Conservation (phyloP, 2,329 filamentous ascomycete genomes). For the Zasmidium angulare region DNA sequence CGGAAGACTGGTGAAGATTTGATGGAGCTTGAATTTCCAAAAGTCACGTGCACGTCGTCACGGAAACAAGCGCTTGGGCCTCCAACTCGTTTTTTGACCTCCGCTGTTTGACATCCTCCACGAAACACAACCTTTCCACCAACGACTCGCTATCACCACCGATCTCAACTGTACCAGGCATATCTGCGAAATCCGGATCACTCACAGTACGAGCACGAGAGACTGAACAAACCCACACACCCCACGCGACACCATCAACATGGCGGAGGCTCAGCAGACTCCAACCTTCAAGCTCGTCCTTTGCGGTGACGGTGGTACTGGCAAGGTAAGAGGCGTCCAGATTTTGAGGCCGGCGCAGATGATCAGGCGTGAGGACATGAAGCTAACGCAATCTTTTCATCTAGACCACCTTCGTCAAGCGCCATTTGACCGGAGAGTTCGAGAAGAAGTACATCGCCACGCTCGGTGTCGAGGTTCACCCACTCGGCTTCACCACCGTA, state of each 20-base stretch:
- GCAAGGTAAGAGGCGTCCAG: slow-evolving; percentile 71
- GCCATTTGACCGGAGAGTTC: slow-evolving; percentile 98
- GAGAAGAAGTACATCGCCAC: slow-evolving; percentile 99
- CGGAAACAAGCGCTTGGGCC: too few relatives aligned
- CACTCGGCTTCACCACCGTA: slow-evolving; percentile 96
- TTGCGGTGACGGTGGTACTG: slow-evolving; percentile 98
- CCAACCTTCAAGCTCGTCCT: slow-evolving; percentile 99
- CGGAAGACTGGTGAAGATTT: too few relatives aligned
- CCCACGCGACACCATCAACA: slow-evolving; percentile 11
- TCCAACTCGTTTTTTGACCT: too few relatives aligned
- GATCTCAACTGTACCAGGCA: neutral
- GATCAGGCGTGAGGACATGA: slow-evolving; percentile 14
- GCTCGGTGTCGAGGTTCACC: slow-evolving; percentile 98
- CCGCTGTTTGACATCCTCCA: too few relatives aligned
- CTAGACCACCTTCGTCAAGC: slow-evolving; percentile 99
- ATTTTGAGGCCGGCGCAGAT: neutral
- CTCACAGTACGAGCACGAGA: neutral
- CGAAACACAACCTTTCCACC: neutral
- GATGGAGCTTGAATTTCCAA: too few relatives aligned
- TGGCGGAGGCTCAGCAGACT: slow-evolving; percentile 26
- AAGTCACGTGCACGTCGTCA: too few relatives aligned
- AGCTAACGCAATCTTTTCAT: slow-evolving; percentile 13
- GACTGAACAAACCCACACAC: neutral
- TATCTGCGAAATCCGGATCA: neutral
- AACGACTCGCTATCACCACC: neutral